Evolutionary conservation across 805 yeast species (phyloP).

Genomic region (Metschnikowia colocasiae): DNA sequence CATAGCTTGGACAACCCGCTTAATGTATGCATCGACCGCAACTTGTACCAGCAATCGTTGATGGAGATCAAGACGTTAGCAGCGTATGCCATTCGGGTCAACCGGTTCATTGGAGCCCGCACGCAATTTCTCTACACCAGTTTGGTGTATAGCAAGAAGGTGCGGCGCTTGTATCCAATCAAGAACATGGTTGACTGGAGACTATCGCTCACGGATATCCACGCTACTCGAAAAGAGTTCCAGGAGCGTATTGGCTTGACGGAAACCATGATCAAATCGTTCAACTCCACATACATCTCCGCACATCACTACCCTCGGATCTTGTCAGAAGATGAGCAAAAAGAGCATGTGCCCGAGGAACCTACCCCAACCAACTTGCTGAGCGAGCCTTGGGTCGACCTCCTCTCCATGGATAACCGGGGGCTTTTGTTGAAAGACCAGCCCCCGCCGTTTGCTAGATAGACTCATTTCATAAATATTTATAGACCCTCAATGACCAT

Average conservation of each 20-base stretch:
- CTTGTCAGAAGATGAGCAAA: neutral
- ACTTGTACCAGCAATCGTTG: conserved; percentile 14
- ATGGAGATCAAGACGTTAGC: conserved; percentile 21
- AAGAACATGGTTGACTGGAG: conserved; percentile 27
- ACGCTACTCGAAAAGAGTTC: conserved; percentile 21
- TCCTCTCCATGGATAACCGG: conserved; percentile 8
- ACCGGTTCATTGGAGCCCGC: conserved; percentile 29
- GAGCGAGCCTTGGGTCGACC: conserved; percentile 11
- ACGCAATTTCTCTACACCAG: conserved; percentile 27
- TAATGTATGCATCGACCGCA: conserved; percentile 13
- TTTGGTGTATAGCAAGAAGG: conserved; percentile 24
- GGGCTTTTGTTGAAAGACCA: conserved; percentile 14
- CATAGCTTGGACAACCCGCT: conserved; percentile 20
- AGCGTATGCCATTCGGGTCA: conserved; percentile 30
- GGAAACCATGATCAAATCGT: conserved; percentile 25
- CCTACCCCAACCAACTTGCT: neutral
- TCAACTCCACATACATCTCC: conserved; percentile 13
- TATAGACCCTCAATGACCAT: neutral
- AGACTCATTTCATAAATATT: neutral
- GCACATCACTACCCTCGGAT: conserved; percentile 13
- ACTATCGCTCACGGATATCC: conserved; percentile 25
- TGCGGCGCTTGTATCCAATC: conserved; percentile 22
- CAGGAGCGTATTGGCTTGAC: conserved; percentile 19
- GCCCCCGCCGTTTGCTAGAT: conserved; percentile 6
- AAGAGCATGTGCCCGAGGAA: neutral